phyloP scores from a whole-genome alignment of 2,329 filamentous ascomycete species.

The Neocucurbitaria cava region DNA sequence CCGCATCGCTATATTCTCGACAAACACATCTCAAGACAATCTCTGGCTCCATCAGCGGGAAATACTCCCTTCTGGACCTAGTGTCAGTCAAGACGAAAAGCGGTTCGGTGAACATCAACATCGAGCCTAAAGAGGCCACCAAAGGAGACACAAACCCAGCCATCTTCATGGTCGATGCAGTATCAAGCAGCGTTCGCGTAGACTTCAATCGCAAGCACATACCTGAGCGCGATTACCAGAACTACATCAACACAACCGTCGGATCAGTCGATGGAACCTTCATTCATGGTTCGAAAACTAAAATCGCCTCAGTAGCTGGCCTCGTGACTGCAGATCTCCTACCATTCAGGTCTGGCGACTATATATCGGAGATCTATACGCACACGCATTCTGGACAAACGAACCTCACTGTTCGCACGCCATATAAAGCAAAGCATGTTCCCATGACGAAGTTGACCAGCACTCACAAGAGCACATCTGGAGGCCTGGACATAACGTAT shows the following conservation, averaged over 20 bases:
- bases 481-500: slow-evolving; percentile 47
- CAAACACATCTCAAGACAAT: slow-evolving; percentile 50
- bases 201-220: slow-evolving; percentile 45
- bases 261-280: slow-evolving; percentile 49
- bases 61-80: slow-evolving; percentile 50
- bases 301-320: slow-evolving; percentile 47
- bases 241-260: slow-evolving; percentile 47
- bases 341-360: slow-evolving; percentile 42
- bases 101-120: slow-evolving; percentile 51
- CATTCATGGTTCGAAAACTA: slow-evolving; percentile 50
- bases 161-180: slow-evolving; percentile 44
- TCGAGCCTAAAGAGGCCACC: slow-evolving; percentile 47
- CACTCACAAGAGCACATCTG: slow-evolving; percentile 46
- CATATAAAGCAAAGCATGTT: slow-evolving; percentile 38
- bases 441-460: slow-evolving; percentile 40
- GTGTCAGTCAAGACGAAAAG: slow-evolving; percentile 50
- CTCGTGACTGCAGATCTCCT: slow-evolving; percentile 47
- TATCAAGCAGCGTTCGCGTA: slow-evolving; percentile 48
- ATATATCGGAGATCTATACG: slow-evolving; percentile 41
- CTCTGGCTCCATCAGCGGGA: slow-evolving; percentile 52
- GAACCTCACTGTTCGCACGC: slow-evolving; percentile 38
- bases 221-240: slow-evolving; percentile 52
- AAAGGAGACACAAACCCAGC: slow-evolving; percentile 40
- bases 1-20: slow-evolving; percentile 44
- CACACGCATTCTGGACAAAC: slow-evolving; percentile 46